Percentiles rank a stretch among this genome's conserved stretches.
These are phyloP conservation scores for Tripterygium wilfordii DNA, from an alignment of 177 flowering plant species.

Conservation along the genomic window DNA sequence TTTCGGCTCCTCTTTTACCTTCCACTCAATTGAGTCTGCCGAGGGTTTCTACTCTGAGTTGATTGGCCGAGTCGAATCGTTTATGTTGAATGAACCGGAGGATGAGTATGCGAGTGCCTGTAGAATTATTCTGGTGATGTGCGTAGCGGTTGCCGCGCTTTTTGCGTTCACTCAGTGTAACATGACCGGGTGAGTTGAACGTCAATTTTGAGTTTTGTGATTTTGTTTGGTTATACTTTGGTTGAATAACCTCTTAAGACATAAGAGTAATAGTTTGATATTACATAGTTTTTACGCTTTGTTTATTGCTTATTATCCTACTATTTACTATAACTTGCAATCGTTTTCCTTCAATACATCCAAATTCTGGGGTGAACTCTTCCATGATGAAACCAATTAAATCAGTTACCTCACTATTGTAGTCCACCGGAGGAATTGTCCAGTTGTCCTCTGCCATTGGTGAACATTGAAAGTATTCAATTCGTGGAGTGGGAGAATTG, in stretches of 20 bases:
- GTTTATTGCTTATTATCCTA: neutral
- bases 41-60: slow-evolving; percentile 43
- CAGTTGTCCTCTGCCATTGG: slow-evolving; percentile 35
- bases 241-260: no score
- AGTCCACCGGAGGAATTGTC: slow-evolving; percentile 54
- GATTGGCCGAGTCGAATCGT: slow-evolving; percentile 32
- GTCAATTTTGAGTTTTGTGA: neutral
- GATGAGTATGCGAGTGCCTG: slow-evolving; percentile 20
- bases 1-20: slow-evolving; percentile 14
- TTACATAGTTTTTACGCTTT: no score
- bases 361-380: neutral
- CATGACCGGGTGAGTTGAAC: slow-evolving; percentile 71
- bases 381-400: neutral
- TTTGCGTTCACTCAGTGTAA: slow-evolving; percentile 68
- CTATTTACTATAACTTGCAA: neutral
- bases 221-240: no score
- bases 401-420: neutral
- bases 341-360: neutral
- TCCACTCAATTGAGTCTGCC: slow-evolving; percentile 29
- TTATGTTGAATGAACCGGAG: slow-evolving; percentile 18
- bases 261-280: no score
- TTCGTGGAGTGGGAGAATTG: slow-evolving; percentile 64
- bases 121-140: slow-evolving; percentile 45
- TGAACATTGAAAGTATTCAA: slow-evolving; percentile 9
- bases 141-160: slow-evolving; percentile 61